Base-by-base conservation (phyloP, 1,284 basidiomycete genomes). In the Ustilago vetiveriae region DNA sequence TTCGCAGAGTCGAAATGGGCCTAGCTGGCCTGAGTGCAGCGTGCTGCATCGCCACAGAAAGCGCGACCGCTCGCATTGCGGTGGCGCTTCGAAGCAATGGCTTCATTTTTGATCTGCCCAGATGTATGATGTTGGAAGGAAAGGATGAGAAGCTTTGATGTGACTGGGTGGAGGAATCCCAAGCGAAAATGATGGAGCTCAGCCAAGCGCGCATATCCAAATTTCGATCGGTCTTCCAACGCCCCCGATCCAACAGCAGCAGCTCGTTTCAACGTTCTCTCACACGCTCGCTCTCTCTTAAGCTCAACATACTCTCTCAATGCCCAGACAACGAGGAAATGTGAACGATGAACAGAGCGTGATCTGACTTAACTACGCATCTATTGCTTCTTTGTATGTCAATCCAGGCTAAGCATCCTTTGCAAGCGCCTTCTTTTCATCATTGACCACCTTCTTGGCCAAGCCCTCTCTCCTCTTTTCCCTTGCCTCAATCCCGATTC, bases 401-500 rank as follows among this genome's bases (percentile, higher is more conserved):
- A 24, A 6, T n/a, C 19, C 24, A 38, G 17, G 16, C 26, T 29
- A 69, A 44, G 67, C 67, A 47, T 71, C 62, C 30, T 71, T 71
- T 2, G 53, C 53, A n/a, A 65, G 47, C 40, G 67, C 62, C 53
- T 41, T 57, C 44, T 65, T 71, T 22, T 57, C 45, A 23, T 57
- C 60, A 14, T 45, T 22, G 1, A 60, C n/a, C 22, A 70, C 68
- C 54, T 67, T 57, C 24, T 59, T 72, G 1, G 68, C 68, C 37
- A 72, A 35, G 2, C 68, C 68, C 21, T 67, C 68, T 3, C 63
- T 26, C 29, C 68, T 65, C 69, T 75, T 75, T 44, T 76, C 66
- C 36, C 90, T 87, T 87, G 94, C 94, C 82, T 98, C 95, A 14
- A 97, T 87, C 1, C 91, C 93, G 66, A 98, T 95, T 1, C 93